These are phyloP conservation scores for Rubroshorea leprosula DNA, from an alignment of 345 rosid genomes.

Conservation along the genomic window DNA sequence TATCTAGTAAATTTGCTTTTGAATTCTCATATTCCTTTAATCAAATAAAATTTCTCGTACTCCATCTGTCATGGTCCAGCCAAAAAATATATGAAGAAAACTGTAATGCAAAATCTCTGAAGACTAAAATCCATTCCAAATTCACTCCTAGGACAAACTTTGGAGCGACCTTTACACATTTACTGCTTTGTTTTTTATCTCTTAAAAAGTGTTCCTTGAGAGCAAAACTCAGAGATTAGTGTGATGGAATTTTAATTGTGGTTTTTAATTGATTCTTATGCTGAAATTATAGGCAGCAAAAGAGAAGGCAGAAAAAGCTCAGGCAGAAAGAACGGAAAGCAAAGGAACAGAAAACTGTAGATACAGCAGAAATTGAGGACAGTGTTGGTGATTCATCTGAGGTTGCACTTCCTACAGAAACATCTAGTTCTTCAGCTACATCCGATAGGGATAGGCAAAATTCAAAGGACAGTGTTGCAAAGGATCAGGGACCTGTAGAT, in stretches of 20 bases:
- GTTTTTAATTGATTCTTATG: slow-evolving; percentile 15
- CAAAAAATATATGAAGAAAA: too few relatives aligned
- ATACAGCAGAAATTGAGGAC: slow-evolving; percentile 32
- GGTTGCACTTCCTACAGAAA: slow-evolving; percentile 39
- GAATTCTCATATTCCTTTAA: too few relatives aligned
- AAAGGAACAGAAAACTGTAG: slow-evolving; percentile 52
- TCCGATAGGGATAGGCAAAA: slow-evolving; percentile 40
- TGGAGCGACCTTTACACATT: too few relatives aligned
- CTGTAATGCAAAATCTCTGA: too few relatives aligned
- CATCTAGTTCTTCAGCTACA: slow-evolving; percentile 30
- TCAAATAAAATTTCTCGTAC: too few relatives aligned
- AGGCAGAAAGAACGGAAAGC: slow-evolving; percentile 82
- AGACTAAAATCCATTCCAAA: too few relatives aligned
- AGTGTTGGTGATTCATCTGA: slow-evolving; percentile 37
- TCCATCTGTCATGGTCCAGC: too few relatives aligned
- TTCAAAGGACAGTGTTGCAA: slow-evolving; percentile 58
- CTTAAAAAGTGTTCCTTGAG: too few relatives aligned
- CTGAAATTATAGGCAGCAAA: slow-evolving; percentile 72
- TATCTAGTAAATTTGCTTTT: slow-evolving; percentile 6
- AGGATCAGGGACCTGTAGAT: slow-evolving; percentile 48
- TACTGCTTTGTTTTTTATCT: too few relatives aligned
- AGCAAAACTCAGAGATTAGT: too few relatives aligned
- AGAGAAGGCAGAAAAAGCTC: slow-evolving; percentile 75
- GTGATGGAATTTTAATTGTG: background rate
- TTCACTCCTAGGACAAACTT: too few relatives aligned